Evolutionary conservation across 148 eudicot genomes (phyloP), one percentile per base, ranked within the genome.

Genomic region (Fagopyrum esculentum): DNA sequence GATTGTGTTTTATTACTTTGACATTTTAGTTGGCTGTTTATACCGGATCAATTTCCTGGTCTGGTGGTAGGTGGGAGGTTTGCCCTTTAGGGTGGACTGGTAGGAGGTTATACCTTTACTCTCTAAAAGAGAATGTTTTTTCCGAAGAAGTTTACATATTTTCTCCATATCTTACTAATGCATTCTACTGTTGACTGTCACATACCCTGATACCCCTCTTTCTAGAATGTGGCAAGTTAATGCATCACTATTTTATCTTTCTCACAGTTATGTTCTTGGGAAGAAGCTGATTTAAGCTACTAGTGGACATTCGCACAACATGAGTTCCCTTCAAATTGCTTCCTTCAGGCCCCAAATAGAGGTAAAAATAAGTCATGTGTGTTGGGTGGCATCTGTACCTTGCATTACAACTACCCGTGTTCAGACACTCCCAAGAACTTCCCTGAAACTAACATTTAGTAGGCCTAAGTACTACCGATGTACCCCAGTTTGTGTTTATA

Each of bases 291-390:
- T 10, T 66, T 40, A 46, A 43, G 19, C 19, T 35, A 35, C 40
- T 66, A 40, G 71, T 66, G 47, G 71, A 66, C 47, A 66, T 66
- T 66, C 10, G 47, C 46, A 40, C 40, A 22, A 81, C 51, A 90
- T 90, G 94, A 86, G 80, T 74, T 75, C 79, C 82, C 74, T 78
- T 79, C 87, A 86, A 73, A 78, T 86, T 76, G 80, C 77, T 75
- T 77, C 86, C 16, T 75, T 74, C 59, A 82, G 69, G 68, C 81
- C 83, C 17, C 71, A 77, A 19, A 51, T 82, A 30, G 74, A 69
- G 77, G 77, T 73, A 29, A 63, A 45, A 46, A 35, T 26, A 72
- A 46, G 12, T 68, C 50, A 49, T 48, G n/a, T 66, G 40, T 35
- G 40, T 35, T 0, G 40, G 40, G 40, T 35, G 56, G 63, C 69